Percentiles rank a stretch among this genome's conserved stretches.
These are phyloP conservation scores for Candida sanyaensis DNA, from an alignment of 1,139 yeast species.

Conservation along the genomic window DNA sequence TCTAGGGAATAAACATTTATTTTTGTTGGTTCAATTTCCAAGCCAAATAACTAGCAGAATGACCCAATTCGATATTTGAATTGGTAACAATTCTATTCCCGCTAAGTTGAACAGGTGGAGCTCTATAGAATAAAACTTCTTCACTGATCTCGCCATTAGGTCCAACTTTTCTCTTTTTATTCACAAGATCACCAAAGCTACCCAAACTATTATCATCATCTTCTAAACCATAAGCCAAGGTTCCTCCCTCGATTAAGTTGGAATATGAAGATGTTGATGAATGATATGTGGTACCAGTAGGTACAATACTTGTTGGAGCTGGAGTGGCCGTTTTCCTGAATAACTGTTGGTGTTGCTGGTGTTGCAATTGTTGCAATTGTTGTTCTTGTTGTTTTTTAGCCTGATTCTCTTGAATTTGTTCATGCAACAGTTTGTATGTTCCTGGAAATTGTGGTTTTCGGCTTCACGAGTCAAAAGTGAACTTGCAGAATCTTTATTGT, in stretches of 20 bases:
- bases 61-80: conserved; percentile 50
- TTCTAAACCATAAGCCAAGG: conserved; percentile 38
- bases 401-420: conserved; percentile 18
- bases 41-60: conserved; percentile 68
- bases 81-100: conserved; percentile 47
- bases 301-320: conserved; percentile 21
- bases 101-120: conserved; percentile 65
- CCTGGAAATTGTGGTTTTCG: conserved; percentile 18
- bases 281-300: conserved; percentile 24
- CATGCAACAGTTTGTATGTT: conserved; percentile 18
- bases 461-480: conserved; percentile 2
- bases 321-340: conserved; percentile 25
- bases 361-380: conserved; percentile 17
- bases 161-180: conserved; percentile 25
- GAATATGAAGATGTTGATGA: conserved; percentile 39
- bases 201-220: conserved; percentile 17
- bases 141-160: conserved; percentile 17
- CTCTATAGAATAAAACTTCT: conserved; percentile 76
- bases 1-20: not conserved
- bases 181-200: conserved; percentile 23
- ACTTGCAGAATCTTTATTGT: not conserved
- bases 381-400: conserved; percentile 23
- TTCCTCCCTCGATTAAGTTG: conserved; percentile 41
- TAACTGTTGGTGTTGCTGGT: conserved; percentile 20
- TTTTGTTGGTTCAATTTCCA: conserved; percentile 46